Conservation (phyloP, 225 moss, liverwort and hornwort genomes). For the Polytrichum formosum region DNA sequence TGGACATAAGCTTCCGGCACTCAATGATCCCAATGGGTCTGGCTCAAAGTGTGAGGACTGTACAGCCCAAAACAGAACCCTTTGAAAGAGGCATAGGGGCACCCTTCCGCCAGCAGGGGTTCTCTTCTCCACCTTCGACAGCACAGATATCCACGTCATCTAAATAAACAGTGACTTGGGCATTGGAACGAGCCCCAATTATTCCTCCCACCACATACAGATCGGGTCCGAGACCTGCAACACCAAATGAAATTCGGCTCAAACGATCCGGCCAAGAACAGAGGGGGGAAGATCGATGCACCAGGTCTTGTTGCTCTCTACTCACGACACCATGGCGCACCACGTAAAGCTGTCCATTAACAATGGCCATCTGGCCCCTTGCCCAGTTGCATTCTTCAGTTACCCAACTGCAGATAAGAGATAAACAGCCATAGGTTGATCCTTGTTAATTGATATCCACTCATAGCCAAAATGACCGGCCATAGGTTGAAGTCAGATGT, state of each 20-base stretch:
- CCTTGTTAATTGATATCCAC: no score
- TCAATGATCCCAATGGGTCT: no score
- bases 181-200: conserved; percentile 44
- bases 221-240: conserved; percentile 72
- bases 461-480: no score
- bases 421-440: neutral
- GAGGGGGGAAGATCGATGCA: conserved; percentile 57
- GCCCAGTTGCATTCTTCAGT: conserved; percentile 78
- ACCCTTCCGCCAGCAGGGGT: conserved; percentile 86
- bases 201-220: conserved; percentile 92
- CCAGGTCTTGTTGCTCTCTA: conserved; percentile 65
- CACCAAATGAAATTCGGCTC: conserved; percentile 73
- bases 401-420: conserved; percentile 51
- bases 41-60: conserved; percentile 44
- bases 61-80: conserved; percentile 70
- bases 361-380: conserved; percentile 73
- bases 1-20: no score
- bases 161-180: conserved; percentile 42
- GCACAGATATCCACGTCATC: conserved; percentile 83
- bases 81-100: conserved; percentile 62
- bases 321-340: conserved; percentile 74
- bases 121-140: conserved; percentile 70
- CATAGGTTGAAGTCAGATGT: no score
- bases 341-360: conserved; percentile 74
- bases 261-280: conserved; percentile 87